Percentiles rank a stretch among this genome's conserved stretches.
Conservation (phyloP, 768 basidiomycete genomes). For the Boletus subparvulus region DNA sequence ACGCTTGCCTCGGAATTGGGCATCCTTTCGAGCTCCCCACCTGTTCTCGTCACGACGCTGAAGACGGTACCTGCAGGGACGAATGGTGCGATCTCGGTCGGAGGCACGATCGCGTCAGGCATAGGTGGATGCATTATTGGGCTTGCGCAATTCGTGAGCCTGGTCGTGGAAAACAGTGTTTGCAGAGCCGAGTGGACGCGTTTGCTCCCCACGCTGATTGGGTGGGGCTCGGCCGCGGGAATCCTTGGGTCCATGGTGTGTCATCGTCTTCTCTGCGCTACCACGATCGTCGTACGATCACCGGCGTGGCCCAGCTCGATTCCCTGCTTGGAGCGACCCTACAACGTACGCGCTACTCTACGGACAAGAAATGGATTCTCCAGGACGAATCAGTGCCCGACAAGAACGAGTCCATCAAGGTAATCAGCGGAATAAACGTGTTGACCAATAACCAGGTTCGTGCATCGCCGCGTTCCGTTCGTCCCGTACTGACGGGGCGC, state of each 20-base stretch:
- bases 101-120: conserved; percentile 73
- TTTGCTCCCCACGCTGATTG: conserved; percentile 44
- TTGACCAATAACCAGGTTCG: conserved; percentile 84
- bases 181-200: conserved; percentile 45
- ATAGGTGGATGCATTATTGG: conserved; percentile 77
- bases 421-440: conserved; percentile 62
- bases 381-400: conserved; percentile 48
- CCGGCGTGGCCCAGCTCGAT: conserved; percentile 56
- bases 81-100: conserved; percentile 80
- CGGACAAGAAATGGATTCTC: conserved; percentile 57
- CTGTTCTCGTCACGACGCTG: conserved; percentile 78
- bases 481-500: conserved; percentile 1
- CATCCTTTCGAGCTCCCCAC: conserved; percentile 68
- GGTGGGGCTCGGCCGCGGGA: conserved; percentile 67
- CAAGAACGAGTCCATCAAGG: conserved; percentile 48
- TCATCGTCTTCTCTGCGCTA: conserved; percentile 1
- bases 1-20: conserved; percentile 94
- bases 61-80: conserved; percentile 81
- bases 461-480: background rate
- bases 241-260: conserved; percentile 77
- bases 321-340: conserved; percentile 86
- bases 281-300: conserved; percentile 1
- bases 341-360: conserved; percentile 76
- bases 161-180: conserved; percentile 60
- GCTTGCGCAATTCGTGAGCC: conserved; percentile 48